These are phyloP conservation scores for Dendrobium officinale DNA, from an alignment of 106 monocot species.

Conservation along the genomic window DNA sequence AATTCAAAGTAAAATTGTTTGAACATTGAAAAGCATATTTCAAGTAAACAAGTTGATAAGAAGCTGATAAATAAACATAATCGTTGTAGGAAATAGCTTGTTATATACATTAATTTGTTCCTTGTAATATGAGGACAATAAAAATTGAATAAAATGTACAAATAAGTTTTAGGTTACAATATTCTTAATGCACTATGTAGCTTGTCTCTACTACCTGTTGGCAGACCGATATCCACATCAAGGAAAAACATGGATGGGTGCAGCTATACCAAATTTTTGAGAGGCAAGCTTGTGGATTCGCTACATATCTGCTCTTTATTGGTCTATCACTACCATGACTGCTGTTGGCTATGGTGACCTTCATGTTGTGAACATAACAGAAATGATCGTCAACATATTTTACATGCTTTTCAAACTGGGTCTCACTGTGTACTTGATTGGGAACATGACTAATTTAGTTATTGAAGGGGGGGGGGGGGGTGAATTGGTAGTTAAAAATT, in stretches of 20 bases:
- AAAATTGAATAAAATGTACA: not conserved
- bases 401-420: slow-evolving; percentile 96
- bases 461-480: slow-evolving; percentile 46
- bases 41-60: too few species aligned
- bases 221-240: slow-evolving; percentile 73
- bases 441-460: slow-evolving; percentile 96
- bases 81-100: too few species aligned
- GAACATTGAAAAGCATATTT: too few species aligned
- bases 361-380: slow-evolving; percentile 75
- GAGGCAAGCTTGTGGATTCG: slow-evolving; percentile 63
- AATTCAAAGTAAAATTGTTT: too few species aligned
- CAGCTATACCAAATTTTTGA: slow-evolving; percentile 68
- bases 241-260: slow-evolving; percentile 87
- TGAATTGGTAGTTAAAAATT: too few species aligned
- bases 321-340: slow-evolving; percentile 92
- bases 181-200: slow-evolving; percentile 74
- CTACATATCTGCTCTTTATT: slow-evolving; percentile 78
- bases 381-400: slow-evolving; percentile 86
- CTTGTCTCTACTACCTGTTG: slow-evolving; percentile 76
- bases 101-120: too few species aligned
- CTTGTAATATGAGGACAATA: too few species aligned
- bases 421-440: slow-evolving; percentile 87
- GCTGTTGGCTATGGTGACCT: slow-evolving; percentile 98
- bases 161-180: slow-evolving; percentile 60
- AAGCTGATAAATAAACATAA: too few species aligned